A percentile compares a stretch with the other conserved stretches of the same genome.
These are phyloP conservation scores for Lepiota brunneoincarnata DNA, from an alignment of 768 basidiomycete species.

Conservation along the genomic window DNA sequence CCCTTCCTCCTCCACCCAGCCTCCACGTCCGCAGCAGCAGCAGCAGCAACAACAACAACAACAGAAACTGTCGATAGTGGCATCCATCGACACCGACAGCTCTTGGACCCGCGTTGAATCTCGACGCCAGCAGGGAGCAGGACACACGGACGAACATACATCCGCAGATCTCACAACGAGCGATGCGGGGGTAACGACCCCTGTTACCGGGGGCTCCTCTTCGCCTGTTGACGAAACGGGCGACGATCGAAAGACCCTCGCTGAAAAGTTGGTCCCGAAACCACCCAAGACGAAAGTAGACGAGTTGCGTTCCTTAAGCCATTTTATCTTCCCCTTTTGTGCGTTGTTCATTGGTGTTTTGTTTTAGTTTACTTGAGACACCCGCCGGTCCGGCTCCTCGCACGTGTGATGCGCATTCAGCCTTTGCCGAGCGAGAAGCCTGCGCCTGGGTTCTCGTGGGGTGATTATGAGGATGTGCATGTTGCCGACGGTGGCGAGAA, in stretches of 20 bases:
- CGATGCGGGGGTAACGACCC: slow-evolving; percentile 52
- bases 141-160: slow-evolving; percentile 18
- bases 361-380: slow-evolving; percentile 58
- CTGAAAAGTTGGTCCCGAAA: slow-evolving; percentile 64
- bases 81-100: slow-evolving; percentile 49
- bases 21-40: slow-evolving; percentile 18
- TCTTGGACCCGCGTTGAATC: slow-evolving; percentile 75
- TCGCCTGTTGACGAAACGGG: slow-evolving; percentile 32
- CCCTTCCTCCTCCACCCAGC: neutral
- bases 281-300: slow-evolving; percentile 65
- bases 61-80: slow-evolving; percentile 34
- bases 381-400: slow-evolving; percentile 50
- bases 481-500: slow-evolving; percentile 39
- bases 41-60: too few species aligned
- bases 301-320: slow-evolving; percentile 35
- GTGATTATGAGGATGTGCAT: slow-evolving; percentile 70
- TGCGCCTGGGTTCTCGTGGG: slow-evolving; percentile 69
- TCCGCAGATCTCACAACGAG: slow-evolving; percentile 37
- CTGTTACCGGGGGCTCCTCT: slow-evolving; percentile 35
- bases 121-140: slow-evolving; percentile 30
- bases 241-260: slow-evolving; percentile 42
- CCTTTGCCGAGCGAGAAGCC: slow-evolving; percentile 57
- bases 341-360: slow-evolving; percentile 8
- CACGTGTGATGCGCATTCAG: slow-evolving; percentile 71
- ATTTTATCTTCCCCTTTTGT: neutral